A percentile compares a stretch with the other conserved stretches of the same genome.
Evolutionary conservation across 768 basidiomycete species (phyloP).

Genomic region (Termitomyces sp.): DNA sequence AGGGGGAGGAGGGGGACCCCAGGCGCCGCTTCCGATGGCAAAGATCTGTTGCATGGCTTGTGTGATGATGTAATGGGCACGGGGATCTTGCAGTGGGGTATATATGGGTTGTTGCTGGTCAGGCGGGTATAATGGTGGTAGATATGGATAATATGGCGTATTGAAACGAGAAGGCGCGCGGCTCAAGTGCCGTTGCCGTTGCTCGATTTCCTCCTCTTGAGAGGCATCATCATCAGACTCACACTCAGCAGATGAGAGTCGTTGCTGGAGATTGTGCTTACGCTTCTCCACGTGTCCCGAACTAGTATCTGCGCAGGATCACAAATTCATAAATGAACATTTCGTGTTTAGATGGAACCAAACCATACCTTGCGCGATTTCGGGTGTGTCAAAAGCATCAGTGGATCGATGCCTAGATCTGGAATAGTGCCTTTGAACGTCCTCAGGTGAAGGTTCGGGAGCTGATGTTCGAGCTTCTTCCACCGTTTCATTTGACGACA

Average conservation of each 20-base stretch:
- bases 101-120: slow-evolving; percentile 20
- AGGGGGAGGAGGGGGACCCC: slow-evolving; percentile 21
- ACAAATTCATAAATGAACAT: neutral
- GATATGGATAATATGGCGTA: slow-evolving; percentile 15
- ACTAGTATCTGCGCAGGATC: neutral
- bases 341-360: neutral
- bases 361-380: slow-evolving; percentile 1
- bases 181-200: slow-evolving; percentile 4
- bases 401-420: slow-evolving; percentile 1
- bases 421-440: neutral
- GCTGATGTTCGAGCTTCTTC: neutral
- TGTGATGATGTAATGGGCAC: slow-evolving; percentile 36
- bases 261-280: slow-evolving; percentile 2
- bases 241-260: slow-evolving; percentile 1
- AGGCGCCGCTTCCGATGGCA: slow-evolving; percentile 18
- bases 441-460: neutral
- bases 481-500: slow-evolving; percentile 6
- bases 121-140: slow-evolving; percentile 17
- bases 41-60: slow-evolving; percentile 41
- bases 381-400: neutral
- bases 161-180: slow-evolving; percentile 14
- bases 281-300: slow-evolving; percentile 1
- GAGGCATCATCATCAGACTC: slow-evolving; percentile 3
- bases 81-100: slow-evolving; percentile 32
- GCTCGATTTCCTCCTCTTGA: slow-evolving; percentile 1